Evolutionary conservation across 2,329 filamentous ascomycete genomes (phyloP).

Genomic region (Colletotrichum cereale): DNA sequence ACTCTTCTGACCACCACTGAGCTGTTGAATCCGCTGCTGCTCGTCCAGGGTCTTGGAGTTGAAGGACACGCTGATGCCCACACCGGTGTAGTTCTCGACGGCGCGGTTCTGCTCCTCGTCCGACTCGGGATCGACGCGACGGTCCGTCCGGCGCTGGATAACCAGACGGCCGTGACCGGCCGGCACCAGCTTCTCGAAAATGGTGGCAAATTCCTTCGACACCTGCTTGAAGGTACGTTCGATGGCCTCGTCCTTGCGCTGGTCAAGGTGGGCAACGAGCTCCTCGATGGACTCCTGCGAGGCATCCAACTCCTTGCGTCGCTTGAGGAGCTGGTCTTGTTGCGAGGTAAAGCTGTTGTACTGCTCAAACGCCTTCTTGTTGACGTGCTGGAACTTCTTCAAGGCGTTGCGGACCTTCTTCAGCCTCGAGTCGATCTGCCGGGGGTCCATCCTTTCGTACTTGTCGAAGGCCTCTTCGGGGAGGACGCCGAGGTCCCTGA

Average conservation of each 20-base stretch:
- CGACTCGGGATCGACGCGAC: constrained; percentile 67
- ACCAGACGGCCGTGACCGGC: constrained; percentile 91
- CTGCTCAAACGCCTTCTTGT: constrained; percentile 99
- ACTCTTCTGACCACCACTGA: constrained; percentile 98
- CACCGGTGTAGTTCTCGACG: constrained; percentile 96
- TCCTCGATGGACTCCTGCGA: constrained; percentile 91
- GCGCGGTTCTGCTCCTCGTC: constrained; percentile 75
- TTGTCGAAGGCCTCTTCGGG: constrained; percentile 95
- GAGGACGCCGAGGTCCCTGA: constrained; percentile 91
- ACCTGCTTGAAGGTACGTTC: constrained; percentile 99
- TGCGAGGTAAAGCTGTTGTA: constrained; percentile 97
- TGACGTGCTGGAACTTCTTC: constrained; percentile 98
- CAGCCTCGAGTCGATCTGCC: constrained; percentile 76
- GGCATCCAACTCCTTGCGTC: constrained; percentile 87
- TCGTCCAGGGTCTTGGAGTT: constrained; percentile 97
- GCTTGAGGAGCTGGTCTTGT: constrained; percentile 86
- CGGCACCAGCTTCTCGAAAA: constrained; percentile 95
- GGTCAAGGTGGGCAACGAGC: constrained; percentile 91
- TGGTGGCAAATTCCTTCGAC: constrained; percentile 89
- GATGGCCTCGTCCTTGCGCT: constrained; percentile 97
- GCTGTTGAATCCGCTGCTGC: constrained; percentile 96
- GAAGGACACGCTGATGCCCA: constrained; percentile 97
- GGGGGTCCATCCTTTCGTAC: constrained; percentile 85
- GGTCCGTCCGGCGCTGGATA: constrained; percentile 91
- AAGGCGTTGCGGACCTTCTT: constrained; percentile 93